Base-by-base conservation (phyloP, 1,284 basidiomycete species). In the Golubevia pallescens region DNA sequence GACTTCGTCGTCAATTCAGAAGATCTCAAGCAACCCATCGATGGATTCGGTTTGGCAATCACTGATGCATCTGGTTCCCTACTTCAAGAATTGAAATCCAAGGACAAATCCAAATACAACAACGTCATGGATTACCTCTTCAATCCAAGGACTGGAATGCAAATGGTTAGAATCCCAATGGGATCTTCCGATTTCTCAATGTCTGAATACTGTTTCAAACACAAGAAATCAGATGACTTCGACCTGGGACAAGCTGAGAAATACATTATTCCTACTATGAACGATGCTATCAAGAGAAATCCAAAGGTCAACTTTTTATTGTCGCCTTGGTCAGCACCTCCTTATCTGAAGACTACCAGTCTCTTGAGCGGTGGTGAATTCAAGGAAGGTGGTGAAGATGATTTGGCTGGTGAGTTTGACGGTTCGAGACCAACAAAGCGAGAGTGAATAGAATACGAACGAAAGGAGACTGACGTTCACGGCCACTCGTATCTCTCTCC, bases 281-380 rank as follows among this genome's bases (percentile, higher is more conserved):
- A 57, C 2, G 78, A 80, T 58, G 74, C 75, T 0, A 19, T 71
- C 21, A 51, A 66, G 23, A 60, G 69, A 6, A 74, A 74, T 19
- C 69, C 71, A 0, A 53, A 63, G 10, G 61, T 78, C 53, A 80
- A 80, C 57, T 65, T 80, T 2, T 61, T 71, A 13, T 58, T 78
- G 23, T 59, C 65, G 10, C 71, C 74, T 3, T 80, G 77, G 77
- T 60, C 60, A 2, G 71, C 77, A 7, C 77, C 77, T 1, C 69
- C 68, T 4, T 80, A 75, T 52, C 77, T 76, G 71, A 80, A 80
- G 67, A 69, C 66, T 19, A 72, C 68, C 61, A 65, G 69, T 52
- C 60, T 63, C 14, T 66, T 74, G 62, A 68, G 68, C 38, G 71
- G 71, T n/a, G 77, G 77, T 1, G 24, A 38, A 3, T 65, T 80